These are phyloP conservation scores for Amphibolis antarctica DNA, from an alignment of 106 monocot species.

Conservation along the genomic window DNA sequence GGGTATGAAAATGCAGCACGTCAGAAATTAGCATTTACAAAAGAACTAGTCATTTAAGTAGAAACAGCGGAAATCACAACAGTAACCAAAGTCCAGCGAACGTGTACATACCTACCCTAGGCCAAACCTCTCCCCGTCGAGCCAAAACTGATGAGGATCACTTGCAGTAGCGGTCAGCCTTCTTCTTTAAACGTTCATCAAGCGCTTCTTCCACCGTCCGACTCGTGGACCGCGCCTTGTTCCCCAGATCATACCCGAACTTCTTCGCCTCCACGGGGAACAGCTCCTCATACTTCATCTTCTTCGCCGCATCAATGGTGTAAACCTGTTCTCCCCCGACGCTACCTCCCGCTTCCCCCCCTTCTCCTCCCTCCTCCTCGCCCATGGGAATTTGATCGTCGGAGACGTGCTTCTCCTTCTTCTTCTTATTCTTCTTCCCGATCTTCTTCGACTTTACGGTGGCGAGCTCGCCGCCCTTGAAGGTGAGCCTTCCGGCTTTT, in stretches of 20 bases:
- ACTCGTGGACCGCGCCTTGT: constrained; percentile 28
- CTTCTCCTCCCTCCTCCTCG: constrained; percentile 1
- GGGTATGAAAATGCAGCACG: no score
- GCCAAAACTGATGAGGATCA: constrained; percentile 18
- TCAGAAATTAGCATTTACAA: no score
- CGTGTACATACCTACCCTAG: no score
- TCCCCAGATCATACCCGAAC: constrained; percentile 76
- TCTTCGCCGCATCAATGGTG: constrained; percentile 91
- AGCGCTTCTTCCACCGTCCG: constrained; percentile 69
- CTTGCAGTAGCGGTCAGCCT: constrained; percentile 98
- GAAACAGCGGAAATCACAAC: no score
- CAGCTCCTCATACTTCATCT: constrained; percentile 98
- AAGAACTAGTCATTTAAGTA: no score
- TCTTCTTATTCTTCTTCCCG: constrained; percentile 37
- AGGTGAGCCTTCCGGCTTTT: background rate
- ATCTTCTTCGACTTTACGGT: constrained; percentile 39
- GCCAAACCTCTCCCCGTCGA: no score
- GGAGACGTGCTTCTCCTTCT: constrained; percentile 32
- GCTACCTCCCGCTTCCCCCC: constrained; percentile 11
- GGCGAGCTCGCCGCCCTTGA: constrained; percentile 81
- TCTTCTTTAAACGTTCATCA: constrained; percentile 87
- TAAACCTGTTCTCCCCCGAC: constrained; percentile 19
- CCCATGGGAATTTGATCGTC: background rate
- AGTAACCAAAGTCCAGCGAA: no score
- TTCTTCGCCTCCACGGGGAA: constrained; percentile 87